A percentile compares a stretch with the other conserved stretches of the same genome.
Conservation (phyloP, 2,329 filamentous ascomycete genomes). For the Elsinoe ampelina region DNA sequence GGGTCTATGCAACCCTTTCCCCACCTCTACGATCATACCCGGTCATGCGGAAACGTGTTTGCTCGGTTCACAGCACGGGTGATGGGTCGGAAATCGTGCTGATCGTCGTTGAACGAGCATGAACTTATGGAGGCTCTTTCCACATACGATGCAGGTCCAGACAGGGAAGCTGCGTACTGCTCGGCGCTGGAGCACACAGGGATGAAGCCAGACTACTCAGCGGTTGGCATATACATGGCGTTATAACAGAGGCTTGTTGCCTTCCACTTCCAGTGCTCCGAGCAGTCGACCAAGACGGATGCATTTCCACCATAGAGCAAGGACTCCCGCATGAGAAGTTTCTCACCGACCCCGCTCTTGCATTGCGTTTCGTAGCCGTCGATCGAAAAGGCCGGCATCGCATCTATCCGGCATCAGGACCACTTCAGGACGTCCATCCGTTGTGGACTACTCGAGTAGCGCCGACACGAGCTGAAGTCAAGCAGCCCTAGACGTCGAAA, state of each 20-base stretch:
- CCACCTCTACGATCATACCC: neutral
- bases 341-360: neutral
- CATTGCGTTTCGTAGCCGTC: neutral
- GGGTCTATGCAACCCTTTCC: neutral
- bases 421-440: neutral
- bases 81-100: neutral
- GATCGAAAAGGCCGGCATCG: neutral
- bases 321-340: neutral
- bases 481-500: neutral
- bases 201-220: neutral
- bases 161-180: neutral
- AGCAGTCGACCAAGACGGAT: neutral
- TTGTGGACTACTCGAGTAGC: neutral
- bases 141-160: neutral
- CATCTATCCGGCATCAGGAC: neutral
- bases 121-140: neutral
- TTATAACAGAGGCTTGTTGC: too few relatives aligned
- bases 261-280: too few relatives aligned
- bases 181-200: neutral
- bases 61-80: too few relatives aligned
- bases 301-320: neutral
- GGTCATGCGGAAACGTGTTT: neutral
- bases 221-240: too few relatives aligned
- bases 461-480: constrained; percentile 3
- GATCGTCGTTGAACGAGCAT: neutral